Evolutionary conservation across 345 rosid genomes (phyloP).

Genomic region (Eucalyptus pauciflora): DNA sequence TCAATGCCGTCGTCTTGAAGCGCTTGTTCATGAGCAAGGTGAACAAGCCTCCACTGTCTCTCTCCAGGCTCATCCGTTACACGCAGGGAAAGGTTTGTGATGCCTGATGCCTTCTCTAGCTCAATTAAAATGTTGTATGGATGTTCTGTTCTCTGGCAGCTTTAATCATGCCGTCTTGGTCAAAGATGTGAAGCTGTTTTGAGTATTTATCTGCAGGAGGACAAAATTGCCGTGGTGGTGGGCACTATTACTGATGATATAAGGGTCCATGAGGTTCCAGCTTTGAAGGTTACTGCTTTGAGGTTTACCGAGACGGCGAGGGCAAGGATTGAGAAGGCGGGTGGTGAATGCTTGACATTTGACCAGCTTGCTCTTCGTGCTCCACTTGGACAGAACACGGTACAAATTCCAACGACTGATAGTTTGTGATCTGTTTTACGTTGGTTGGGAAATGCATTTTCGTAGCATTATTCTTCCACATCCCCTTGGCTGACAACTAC

Average conservation of each 20-base stretch:
- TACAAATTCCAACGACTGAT: not conserved
- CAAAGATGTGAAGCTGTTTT: not conserved
- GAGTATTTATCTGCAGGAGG: slow-evolving; percentile 24
- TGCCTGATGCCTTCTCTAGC: not conserved
- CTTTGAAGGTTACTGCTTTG: slow-evolving; percentile 71
- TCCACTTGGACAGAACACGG: slow-evolving; percentile 93
- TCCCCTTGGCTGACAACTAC: not conserved
- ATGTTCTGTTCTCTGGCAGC: not conserved
- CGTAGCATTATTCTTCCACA: not conserved
- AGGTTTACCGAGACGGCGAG: slow-evolving; percentile 86
- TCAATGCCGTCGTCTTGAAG: slow-evolving; percentile 66
- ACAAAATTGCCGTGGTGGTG: slow-evolving; percentile 66
- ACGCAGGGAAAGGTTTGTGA: slow-evolving; percentile 46
- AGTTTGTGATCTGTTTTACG: not conserved
- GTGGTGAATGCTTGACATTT: slow-evolving; percentile 90
- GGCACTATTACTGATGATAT: slow-evolving; percentile 83
- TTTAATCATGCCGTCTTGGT: not conserved
- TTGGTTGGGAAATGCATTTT: not conserved
- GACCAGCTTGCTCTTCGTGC: slow-evolving; percentile 91
- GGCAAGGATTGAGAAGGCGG: slow-evolving; percentile 94
- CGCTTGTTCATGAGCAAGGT: slow-evolving; percentile 71
- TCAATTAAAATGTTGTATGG: not conserved
- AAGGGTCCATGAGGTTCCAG: slow-evolving; percentile 72
- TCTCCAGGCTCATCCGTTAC: slow-evolving; percentile 38
- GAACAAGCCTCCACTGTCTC: slow-evolving; percentile 57